Evolutionary conservation across 768 basidiomycete genomes (phyloP).

Genomic region (Aureoboletus auriporus): DNA sequence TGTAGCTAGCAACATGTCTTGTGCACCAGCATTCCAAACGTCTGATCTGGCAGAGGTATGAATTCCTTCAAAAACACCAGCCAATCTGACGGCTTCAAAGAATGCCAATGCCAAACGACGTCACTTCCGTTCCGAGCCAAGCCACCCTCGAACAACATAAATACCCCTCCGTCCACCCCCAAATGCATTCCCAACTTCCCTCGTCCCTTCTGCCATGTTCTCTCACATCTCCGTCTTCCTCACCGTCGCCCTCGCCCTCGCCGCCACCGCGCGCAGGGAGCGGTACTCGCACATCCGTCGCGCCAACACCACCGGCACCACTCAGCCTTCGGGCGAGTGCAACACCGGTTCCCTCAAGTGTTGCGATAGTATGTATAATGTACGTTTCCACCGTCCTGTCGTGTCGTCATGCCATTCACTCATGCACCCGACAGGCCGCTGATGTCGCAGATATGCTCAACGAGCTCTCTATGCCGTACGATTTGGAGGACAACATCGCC

Average conservation of each 20-base stretch:
- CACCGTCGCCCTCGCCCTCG: slow-evolving; percentile 13
- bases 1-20: background rate
- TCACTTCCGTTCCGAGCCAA: too few relatives aligned
- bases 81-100: background rate
- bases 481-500: slow-evolving; percentile 20
- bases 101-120: slow-evolving; percentile 6
- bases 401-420: background rate
- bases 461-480: slow-evolving; percentile 5
- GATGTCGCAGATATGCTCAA: slow-evolving; percentile 4
- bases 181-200: background rate
- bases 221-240: slow-evolving; percentile 17
- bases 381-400: slow-evolving; percentile 7
- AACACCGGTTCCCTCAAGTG: slow-evolving; percentile 17
- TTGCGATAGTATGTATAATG: slow-evolving; percentile 17
- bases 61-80: too few relatives aligned
- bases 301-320: too few relatives aligned
- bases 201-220: slow-evolving; percentile 16
- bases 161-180: slow-evolving; percentile 11
- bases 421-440: slow-evolving; percentile 6
- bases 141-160: slow-evolving; percentile 12
- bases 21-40: background rate
- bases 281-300: slow-evolving; percentile 13
- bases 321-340: slow-evolving; percentile 5
- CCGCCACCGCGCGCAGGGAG: slow-evolving; percentile 22
- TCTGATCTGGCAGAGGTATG: background rate